phyloP scores from a whole-genome alignment of 768 basidiomycete species.

The Boletales sp. region DNA sequence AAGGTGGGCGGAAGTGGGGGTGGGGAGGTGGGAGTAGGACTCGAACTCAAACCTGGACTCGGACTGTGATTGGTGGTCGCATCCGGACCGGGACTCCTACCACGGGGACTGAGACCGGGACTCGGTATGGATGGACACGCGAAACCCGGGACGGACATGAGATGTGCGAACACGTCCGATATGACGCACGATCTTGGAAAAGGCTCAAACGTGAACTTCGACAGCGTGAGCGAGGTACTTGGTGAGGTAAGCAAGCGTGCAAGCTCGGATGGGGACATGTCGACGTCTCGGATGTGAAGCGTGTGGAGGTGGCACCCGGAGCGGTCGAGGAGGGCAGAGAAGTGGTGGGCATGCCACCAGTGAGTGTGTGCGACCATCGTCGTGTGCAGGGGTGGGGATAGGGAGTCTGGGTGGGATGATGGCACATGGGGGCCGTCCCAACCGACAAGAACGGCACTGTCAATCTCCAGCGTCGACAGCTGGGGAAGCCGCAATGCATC shows the following conservation, averaged over 20 bases:
- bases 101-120: not conserved
- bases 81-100: not conserved
- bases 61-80: not conserved
- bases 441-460: slow-evolving; percentile 16
- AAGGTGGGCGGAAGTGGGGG: not conserved
- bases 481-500: slow-evolving; percentile 21
- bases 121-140: not conserved
- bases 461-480: slow-evolving; percentile 19
- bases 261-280: slow-evolving; percentile 21
- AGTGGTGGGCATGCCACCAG: slow-evolving; percentile 23
- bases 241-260: slow-evolving; percentile 17
- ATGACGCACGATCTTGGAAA: slow-evolving; percentile 16
- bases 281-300: slow-evolving; percentile 18
- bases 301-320: slow-evolving; percentile 18
- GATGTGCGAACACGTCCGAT: slow-evolving; percentile 15
- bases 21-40: not conserved
- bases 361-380: not conserved
- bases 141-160: not conserved
- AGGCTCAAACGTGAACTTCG: slow-evolving; percentile 23
- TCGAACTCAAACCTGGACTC: not conserved
- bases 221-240: slow-evolving; percentile 12
- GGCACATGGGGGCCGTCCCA: slow-evolving; percentile 10
- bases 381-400: not conserved
- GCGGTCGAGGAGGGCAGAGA: slow-evolving; percentile 21
- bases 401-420: slow-evolving; percentile 10